Base-by-base conservation (phyloP, 352 stramenopile genomes). In the Elongisporangium undulatum region DNA sequence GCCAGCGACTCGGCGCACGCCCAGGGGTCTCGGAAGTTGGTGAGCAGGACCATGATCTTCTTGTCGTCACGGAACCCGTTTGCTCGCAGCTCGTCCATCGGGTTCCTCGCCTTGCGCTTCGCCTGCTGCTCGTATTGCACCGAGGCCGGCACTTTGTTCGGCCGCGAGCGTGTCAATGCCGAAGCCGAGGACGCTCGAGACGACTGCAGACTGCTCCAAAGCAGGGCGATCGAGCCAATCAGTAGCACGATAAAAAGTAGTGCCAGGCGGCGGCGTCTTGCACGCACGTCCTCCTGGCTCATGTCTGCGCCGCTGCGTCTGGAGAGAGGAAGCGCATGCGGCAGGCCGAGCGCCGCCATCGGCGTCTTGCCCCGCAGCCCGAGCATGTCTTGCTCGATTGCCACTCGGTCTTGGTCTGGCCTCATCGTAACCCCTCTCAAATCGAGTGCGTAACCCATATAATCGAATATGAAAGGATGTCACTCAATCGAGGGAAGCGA, bases 1-100 rank as follows among this genome's bases (percentile, higher is more conserved):
- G 76, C 39, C 49, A 95, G 62, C 21, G 71, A 71, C n/a, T 70
- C 67, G 20, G 79, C 81, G 51, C 86, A 95, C 15, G 62, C 60
- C 6, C 78, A 65, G 5, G 72, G 67, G 58, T 95, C 75, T 63
- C 79, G 71, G 41, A 72, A 79, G 62, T 88, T 87, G 4, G 79
- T 85, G 21, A 95, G 66, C 51, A 95, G 63, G 57, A 95, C 50
- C 57, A 89, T 82, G 55, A 91, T 84, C 64, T 85, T 57, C 57
- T 90, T 90, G 20, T 90, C 73, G 56, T 92, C 56, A 21, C 66
- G 79, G 58, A 90, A 89, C n/a, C 78, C 76, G 19, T 69, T 50
- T 39, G 53, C 58, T 69, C 57, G 2, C 59, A 53, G 1, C 63
- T 56, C 5, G 13, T 41, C 29, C 29, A 41, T 41, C 29, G 29